Evolutionary conservation across 2,329 filamentous ascomycete genomes (phyloP).

Genomic region (Pseudogymnoascus sp.): DNA sequence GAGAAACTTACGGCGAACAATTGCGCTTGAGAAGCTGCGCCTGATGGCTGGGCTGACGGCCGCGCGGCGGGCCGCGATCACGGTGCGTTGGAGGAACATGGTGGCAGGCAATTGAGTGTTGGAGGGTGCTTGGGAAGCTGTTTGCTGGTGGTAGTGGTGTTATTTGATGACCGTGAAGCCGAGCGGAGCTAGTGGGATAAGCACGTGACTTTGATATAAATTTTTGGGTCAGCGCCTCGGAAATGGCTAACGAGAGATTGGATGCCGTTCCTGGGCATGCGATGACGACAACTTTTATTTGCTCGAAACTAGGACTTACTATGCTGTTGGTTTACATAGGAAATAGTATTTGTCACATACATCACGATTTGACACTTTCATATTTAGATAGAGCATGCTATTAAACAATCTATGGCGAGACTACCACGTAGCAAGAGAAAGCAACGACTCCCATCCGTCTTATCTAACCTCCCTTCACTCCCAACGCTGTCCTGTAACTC

Average conservation of each 20-base stretch:
- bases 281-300: conserved; percentile 1
- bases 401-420: conserved; percentile 8
- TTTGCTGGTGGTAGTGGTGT: conserved; percentile 2
- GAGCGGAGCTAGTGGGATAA: conserved; percentile 8
- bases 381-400: conserved; percentile 8
- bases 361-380: neutral
- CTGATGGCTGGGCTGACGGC: conserved; percentile 44
- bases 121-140: conserved; percentile 14
- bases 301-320: neutral
- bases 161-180: conserved; percentile 9
- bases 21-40: conserved; percentile 52
- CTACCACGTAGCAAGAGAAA: conserved; percentile 1
- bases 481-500: conserved; percentile 7
- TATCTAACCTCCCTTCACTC: conserved; percentile 3
- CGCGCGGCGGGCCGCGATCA: conserved; percentile 51
- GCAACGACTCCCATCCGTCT: conserved; percentile 8
- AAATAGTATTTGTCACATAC: neutral
- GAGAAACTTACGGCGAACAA: conserved; percentile 48
- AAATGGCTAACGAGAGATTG: conserved; percentile 7
- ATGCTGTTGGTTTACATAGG: neutral
- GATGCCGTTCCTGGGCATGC: neutral
- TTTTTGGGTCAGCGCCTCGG: neutral
- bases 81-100: conserved; percentile 60
- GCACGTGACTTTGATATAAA: neutral
- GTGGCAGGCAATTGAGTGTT: conserved; percentile 27